phyloP scores from a whole-genome alignment of 2,329 filamentous ascomycete genomes.

The Neonectria sp. region DNA sequence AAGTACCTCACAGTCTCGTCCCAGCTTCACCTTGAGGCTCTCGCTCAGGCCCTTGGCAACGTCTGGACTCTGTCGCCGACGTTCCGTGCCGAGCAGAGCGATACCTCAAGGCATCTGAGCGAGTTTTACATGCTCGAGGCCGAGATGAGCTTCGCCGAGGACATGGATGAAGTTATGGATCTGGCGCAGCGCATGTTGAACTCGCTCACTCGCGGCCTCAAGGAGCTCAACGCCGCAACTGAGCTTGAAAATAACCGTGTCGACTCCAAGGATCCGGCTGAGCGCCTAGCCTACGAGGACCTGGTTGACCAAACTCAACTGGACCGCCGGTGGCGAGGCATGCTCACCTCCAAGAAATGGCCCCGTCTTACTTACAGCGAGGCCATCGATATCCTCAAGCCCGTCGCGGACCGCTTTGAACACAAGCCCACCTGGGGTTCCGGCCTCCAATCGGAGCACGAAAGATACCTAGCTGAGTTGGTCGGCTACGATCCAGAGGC shows the following conservation, averaged over 20 bases:
- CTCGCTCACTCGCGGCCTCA: constrained; percentile 59
- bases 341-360: constrained; percentile 73
- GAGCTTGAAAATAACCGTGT: constrained; percentile 60
- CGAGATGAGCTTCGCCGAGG: constrained; percentile 84
- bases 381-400: constrained; percentile 78
- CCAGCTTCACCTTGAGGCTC: constrained; percentile 93
- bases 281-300: constrained; percentile 60
- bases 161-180: constrained; percentile 80
- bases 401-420: constrained; percentile 74
- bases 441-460: constrained; percentile 91
- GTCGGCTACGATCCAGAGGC: constrained; percentile 68
- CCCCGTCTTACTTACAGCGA: constrained; percentile 86
- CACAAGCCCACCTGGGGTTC: constrained; percentile 79
- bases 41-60: constrained; percentile 88
- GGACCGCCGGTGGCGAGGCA: constrained; percentile 78
- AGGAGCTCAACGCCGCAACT: constrained; percentile 57
- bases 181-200: constrained; percentile 86
- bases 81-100: constrained; percentile 93
- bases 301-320: constrained; percentile 64
- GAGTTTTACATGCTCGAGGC: constrained; percentile 99
- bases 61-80: constrained; percentile 97
- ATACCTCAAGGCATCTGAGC: constrained; percentile 93
- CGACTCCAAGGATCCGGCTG: constrained; percentile 56
- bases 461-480: constrained; percentile 84
- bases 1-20: constrained; percentile 97